Conservation (phyloP, 2,329 filamentous ascomycete species). For the Ophiostoma himal-ulmi region DNA sequence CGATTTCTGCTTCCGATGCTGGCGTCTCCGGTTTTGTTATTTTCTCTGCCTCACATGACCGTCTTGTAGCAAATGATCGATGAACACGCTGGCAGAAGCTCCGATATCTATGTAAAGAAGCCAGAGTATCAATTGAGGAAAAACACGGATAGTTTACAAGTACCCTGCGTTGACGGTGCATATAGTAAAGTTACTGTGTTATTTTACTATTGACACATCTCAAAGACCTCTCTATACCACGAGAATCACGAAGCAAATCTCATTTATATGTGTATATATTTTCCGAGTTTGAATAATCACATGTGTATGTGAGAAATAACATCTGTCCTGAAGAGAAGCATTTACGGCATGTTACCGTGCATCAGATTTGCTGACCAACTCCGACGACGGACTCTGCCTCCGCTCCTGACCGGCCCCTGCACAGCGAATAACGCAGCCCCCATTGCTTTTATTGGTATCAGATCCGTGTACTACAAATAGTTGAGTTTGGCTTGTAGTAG, state of each 20-base stretch:
- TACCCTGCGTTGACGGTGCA: neutral
- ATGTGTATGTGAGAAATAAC: too few species aligned
- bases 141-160: neutral
- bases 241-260: neutral
- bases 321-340: neutral
- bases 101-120: neutral
- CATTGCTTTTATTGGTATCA: neutral
- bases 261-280: too few species aligned
- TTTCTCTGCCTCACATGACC: neutral
- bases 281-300: too few species aligned
- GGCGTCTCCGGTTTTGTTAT: neutral
- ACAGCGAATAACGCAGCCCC: neutral
- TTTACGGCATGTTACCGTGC: neutral
- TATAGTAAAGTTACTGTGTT: neutral
- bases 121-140: neutral
- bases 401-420: neutral
- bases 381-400: neutral
- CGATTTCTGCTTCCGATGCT: neutral
- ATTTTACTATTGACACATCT: neutral
- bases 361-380: neutral
- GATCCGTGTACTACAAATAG: neutral
- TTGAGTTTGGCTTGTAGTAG: rapidly evolving
- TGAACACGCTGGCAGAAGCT: neutral
- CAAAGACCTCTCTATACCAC: neutral
- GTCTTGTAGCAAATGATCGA: neutral